Evolutionary conservation across 371 early-diverging fungal genomes (phyloP).

Genomic region (Rhizopus stolonifer): DNA sequence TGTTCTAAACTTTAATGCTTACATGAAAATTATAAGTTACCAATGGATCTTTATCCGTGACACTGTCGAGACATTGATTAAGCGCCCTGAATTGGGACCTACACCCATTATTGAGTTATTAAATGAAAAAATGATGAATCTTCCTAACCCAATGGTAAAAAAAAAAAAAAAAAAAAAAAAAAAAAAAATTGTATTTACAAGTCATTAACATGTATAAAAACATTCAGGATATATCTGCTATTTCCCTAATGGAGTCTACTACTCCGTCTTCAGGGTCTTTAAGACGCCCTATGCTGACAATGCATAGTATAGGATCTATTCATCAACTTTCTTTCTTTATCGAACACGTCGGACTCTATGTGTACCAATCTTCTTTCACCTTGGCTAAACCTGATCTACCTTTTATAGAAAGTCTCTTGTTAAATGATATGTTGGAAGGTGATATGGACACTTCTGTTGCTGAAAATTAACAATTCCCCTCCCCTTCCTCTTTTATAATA

Average conservation of each 20-base stretch:
- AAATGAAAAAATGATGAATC: constrained; percentile 42
- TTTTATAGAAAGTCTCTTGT: constrained; percentile 74
- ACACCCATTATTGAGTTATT: constrained; percentile 56
- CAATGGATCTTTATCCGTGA: constrained; percentile 94
- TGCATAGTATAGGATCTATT: constrained; percentile 64
- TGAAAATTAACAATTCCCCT: constrained; percentile 6
- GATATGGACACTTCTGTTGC: constrained; percentile 26
- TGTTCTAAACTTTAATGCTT: background rate
- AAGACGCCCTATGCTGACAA: constrained; percentile 75
- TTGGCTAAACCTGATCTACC: constrained; percentile 70
- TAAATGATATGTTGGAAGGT: constrained; percentile 70
- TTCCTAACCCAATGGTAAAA: constrained; percentile 10
- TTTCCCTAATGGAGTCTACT: constrained; percentile 15
- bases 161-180: no score
- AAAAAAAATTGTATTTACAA: no score
- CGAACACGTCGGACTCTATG: constrained; percentile 68
- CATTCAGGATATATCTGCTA: constrained; percentile 16
- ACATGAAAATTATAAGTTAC: constrained; percentile 51
- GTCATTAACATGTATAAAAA: background rate
- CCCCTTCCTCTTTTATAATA: no score
- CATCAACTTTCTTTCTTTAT: constrained; percentile 77
- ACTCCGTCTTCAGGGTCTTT: constrained; percentile 40
- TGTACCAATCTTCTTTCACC: constrained; percentile 71
- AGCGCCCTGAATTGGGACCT: constrained; percentile 52
- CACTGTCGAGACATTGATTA: constrained; percentile 64